These are phyloP conservation scores for Murraya koenigii DNA, from an alignment of 345 rosid species.

Conservation along the genomic window DNA sequence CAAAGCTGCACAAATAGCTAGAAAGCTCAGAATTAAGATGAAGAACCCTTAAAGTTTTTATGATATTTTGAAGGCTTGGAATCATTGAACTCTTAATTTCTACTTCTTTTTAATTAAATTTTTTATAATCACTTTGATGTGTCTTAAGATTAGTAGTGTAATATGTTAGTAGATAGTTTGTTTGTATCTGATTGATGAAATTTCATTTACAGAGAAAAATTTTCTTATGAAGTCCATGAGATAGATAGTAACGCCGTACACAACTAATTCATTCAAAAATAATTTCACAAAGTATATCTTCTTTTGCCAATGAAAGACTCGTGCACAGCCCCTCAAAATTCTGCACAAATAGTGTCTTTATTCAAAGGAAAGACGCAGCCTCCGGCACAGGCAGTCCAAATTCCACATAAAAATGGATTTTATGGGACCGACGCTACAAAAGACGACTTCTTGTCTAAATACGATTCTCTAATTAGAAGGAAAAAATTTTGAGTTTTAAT, in stretches of 20 bases:
- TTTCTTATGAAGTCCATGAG: not conserved
- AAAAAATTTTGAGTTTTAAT: no score
- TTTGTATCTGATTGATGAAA: not conserved
- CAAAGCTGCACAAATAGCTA: conserved; percentile 61
- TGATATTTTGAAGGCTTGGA: not conserved
- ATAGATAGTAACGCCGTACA: not conserved
- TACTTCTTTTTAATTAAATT: not conserved
- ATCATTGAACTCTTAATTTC: not conserved
- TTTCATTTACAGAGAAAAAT: not conserved
- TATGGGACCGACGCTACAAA: no score
- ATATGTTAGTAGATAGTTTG: not conserved
- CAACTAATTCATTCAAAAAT: no score
- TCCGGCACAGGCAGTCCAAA: no score
- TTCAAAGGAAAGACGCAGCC: no score
- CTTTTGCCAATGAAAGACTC: no score
- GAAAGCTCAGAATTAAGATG: conserved; percentile 81
- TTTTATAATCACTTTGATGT: not conserved
- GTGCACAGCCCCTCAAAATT: no score
- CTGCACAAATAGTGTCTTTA: no score
- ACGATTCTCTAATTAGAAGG: no score
- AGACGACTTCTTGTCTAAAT: no score
- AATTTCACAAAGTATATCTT: no score
- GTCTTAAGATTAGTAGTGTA: not conserved
- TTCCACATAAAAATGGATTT: no score
- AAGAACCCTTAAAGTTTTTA: conserved; percentile 46